phyloP scores from a whole-genome alignment of 192 early-diverging fungal genomes.

The Lobosporangium transversale region DNA sequence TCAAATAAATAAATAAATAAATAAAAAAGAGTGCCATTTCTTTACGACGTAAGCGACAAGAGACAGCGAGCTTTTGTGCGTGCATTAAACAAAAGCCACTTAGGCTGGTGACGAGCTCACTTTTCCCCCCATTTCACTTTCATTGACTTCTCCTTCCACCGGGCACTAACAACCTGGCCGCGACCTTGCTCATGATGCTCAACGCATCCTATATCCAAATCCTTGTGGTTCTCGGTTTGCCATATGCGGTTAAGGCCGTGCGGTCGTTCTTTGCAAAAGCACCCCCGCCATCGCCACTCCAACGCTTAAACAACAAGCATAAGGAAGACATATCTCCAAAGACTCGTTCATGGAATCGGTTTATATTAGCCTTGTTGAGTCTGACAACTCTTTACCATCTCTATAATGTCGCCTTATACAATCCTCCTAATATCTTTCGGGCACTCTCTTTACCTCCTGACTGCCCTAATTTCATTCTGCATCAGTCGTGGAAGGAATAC shows the following conservation, averaged over 20 bases:
- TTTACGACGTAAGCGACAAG: no score
- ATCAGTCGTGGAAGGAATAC: conserved; percentile 44
- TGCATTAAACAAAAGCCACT: no score
- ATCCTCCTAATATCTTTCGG: conserved; percentile 37
- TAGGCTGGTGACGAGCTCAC: no score
- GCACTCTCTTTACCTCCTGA: conserved; percentile 32
- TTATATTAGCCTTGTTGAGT: conserved; percentile 8
- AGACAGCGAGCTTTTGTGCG: no score
- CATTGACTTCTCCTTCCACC: no score
- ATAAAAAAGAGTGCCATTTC: no score
- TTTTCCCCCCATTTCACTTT: no score
- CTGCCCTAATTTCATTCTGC: conserved; percentile 45
- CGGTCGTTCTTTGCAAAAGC: conserved; percentile 43
- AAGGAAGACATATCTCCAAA: background rate
- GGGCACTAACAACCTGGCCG: no score
- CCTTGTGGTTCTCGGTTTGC: conserved; percentile 32
- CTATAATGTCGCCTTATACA: conserved; percentile 15
- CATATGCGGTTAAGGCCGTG: conserved; percentile 16
- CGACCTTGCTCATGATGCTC: no score
- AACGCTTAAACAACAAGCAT: conserved; percentile 30
- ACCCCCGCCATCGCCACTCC: conserved; percentile 37
- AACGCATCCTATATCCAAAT: conserved; percentile 47
- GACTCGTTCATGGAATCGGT: conserved; percentile 14
- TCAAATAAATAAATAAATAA: no score
- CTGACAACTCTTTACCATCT: conserved; percentile 19